Evolutionary conservation across 2,329 filamentous ascomycete genomes (phyloP).

Genomic region (Monascus ruber): DNA sequence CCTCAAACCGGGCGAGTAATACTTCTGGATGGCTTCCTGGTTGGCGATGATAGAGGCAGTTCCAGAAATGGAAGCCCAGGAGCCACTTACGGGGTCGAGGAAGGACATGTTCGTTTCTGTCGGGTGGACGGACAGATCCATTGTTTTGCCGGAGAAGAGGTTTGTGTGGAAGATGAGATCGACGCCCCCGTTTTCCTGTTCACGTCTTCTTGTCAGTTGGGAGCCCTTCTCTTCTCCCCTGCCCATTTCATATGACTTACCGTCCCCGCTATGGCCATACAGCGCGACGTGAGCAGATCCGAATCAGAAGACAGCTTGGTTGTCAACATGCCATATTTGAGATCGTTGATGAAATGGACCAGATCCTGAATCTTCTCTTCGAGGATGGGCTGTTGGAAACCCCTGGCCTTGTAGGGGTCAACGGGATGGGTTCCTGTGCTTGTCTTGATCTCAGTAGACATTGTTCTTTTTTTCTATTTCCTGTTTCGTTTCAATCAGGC

Average conservation of each 20-base stretch:
- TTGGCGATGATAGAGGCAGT: conserved; percentile 59
- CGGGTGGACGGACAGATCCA: conserved; percentile 58
- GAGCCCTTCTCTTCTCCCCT: neutral
- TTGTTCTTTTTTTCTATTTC: conserved; percentile 5
- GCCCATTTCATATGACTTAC: conserved; percentile 33
- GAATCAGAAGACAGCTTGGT: conserved; percentile 52
- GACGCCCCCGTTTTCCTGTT: conserved; percentile 61
- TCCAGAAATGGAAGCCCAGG: conserved; percentile 83
- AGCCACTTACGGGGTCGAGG: conserved; percentile 56
- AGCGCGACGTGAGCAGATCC: conserved; percentile 63
- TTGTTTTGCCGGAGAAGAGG: conserved; percentile 77
- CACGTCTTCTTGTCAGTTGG: neutral
- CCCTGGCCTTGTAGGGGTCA: conserved; percentile 73
- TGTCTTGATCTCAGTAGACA: conserved; percentile 41
- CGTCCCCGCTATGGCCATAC: conserved; percentile 73
- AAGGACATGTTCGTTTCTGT: conserved; percentile 71
- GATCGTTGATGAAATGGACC: conserved; percentile 54
- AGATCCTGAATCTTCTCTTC: conserved; percentile 69
- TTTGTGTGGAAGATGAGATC: conserved; percentile 88
- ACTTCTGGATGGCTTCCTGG: conserved; percentile 55
- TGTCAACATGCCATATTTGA: conserved; percentile 85
- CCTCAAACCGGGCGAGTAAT: conserved; percentile 64
- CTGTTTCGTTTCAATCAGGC: neutral
- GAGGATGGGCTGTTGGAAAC: conserved; percentile 58
- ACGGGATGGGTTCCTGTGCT: conserved; percentile 50